Evolutionary conservation across 768 basidiomycete genomes (phyloP).

Genomic region (Sistotremastrum niveocremeum): DNA sequence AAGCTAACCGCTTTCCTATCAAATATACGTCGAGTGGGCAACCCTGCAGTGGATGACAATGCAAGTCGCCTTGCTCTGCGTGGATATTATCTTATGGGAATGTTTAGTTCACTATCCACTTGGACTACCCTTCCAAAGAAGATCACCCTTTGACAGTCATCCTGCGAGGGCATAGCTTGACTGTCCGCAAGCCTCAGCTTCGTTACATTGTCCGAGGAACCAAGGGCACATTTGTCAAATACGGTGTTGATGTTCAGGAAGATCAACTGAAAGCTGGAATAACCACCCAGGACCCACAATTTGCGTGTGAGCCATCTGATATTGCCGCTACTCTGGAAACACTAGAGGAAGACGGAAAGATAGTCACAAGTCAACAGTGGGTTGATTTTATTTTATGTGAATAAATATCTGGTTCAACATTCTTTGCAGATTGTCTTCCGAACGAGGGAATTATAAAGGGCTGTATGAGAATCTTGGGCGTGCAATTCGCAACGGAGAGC

Average conservation of each 20-base stretch:
- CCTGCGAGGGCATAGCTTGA: conserved; percentile 55
- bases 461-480: conserved; percentile 55
- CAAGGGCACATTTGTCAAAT: conserved; percentile 59
- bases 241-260: conserved; percentile 70
- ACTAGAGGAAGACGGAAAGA: conserved; percentile 29
- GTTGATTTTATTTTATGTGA: conserved; percentile 19
- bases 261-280: conserved; percentile 51
- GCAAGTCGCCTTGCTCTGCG: conserved; percentile 22
- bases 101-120: conserved; percentile 35
- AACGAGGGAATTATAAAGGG: conserved; percentile 43
- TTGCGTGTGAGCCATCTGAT: conserved; percentile 49
- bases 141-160: conserved; percentile 50
- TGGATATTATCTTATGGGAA: background rate
- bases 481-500: conserved; percentile 40
- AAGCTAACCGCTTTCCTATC: conserved; percentile 55
- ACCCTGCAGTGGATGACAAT: conserved; percentile 50
- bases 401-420: background rate
- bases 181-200: conserved; percentile 49
- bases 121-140: conserved; percentile 18
- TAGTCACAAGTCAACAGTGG: conserved; percentile 20
- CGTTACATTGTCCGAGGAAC: conserved; percentile 64
- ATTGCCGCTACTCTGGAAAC: conserved; percentile 53
- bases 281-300: conserved; percentile 27
- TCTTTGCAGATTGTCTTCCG: conserved; percentile 43
- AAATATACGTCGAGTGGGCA: conserved; percentile 55